phyloP scores from a whole-genome alignment of 768 basidiomycete species.

The Chlorophyllum brunneum region DNA sequence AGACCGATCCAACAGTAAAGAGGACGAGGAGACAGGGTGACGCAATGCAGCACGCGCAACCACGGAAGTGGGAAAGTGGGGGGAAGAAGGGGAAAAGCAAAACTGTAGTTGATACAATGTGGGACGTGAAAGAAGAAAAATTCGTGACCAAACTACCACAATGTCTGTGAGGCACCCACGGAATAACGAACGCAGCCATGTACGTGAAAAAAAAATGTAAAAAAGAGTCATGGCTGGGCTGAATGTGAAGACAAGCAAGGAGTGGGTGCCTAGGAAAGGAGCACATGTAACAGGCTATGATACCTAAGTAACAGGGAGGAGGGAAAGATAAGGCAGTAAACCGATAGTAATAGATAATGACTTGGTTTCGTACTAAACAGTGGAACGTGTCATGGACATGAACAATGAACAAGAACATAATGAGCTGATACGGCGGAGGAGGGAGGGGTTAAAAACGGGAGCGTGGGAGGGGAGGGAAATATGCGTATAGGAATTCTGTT shows the following conservation, averaged over 20 bases:
- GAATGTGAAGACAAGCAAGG: not conserved
- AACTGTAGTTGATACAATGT: constrained; percentile 6
- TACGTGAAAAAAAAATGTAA: not conserved
- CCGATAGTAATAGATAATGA: constrained; percentile 9
- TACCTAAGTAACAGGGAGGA: constrained; percentile 2
- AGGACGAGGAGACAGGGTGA: no score
- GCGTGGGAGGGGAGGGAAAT: not conserved
- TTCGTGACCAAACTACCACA: not conserved
- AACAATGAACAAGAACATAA: constrained; percentile 8
- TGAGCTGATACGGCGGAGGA: not conserved
- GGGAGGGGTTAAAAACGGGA: not conserved
- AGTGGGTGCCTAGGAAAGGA: not conserved
- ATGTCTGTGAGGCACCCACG: constrained; percentile 6
- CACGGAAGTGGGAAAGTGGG: not conserved
- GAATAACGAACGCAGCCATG: not conserved
- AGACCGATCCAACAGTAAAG: no score
- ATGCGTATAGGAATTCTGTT: constrained; percentile 5
- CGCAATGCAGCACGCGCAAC: not conserved
- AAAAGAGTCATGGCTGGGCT: not conserved
- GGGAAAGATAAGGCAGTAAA: constrained; percentile 9
- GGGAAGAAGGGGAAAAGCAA: not conserved
- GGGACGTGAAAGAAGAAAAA: constrained; percentile 1
- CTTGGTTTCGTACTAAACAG: constrained; percentile 11
- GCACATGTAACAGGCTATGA: not conserved
- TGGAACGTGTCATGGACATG: constrained; percentile 8